A percentile compares a stretch with the other conserved stretches of the same genome.
These are phyloP conservation scores for Raddia distichophylla DNA, from an alignment of 176 grass and related monocot species.

Conservation along the genomic window DNA sequence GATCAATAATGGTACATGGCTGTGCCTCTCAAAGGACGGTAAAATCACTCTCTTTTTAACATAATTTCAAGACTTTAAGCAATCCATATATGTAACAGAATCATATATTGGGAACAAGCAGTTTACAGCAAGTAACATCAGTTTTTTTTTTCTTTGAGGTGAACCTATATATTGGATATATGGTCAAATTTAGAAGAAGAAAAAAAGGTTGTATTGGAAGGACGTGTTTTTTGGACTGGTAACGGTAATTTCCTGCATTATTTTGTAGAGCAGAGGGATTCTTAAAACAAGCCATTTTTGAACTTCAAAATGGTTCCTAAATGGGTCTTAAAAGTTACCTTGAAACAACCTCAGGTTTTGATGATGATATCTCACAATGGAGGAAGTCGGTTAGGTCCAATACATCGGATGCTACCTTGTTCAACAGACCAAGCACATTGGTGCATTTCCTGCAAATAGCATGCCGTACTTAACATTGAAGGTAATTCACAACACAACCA, in stretches of 20 bases:
- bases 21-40: no score
- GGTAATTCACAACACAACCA: conserved; percentile 29
- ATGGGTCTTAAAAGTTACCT: conserved; percentile 47
- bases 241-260: background rate
- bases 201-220: background rate
- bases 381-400: conserved; percentile 81
- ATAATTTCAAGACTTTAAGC: background rate
- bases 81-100: background rate
- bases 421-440: conserved; percentile 70
- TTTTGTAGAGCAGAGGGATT: background rate
- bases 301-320: conserved; percentile 27
- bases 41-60: background rate
- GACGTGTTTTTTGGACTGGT: background rate
- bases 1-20: no score
- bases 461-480: conserved; percentile 17
- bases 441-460: conserved; percentile 66
- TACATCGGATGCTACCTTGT: conserved; percentile 75
- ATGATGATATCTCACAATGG: conserved; percentile 59
- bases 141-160: background rate
- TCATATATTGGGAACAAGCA: background rate
- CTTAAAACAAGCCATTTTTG: background rate
- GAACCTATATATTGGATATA: background rate
- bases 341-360: conserved; percentile 49
- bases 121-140: background rate
- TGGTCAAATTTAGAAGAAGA: background rate